Conservation (phyloP, 805 yeast genomes). For the Kazachstania viticola region DNA sequence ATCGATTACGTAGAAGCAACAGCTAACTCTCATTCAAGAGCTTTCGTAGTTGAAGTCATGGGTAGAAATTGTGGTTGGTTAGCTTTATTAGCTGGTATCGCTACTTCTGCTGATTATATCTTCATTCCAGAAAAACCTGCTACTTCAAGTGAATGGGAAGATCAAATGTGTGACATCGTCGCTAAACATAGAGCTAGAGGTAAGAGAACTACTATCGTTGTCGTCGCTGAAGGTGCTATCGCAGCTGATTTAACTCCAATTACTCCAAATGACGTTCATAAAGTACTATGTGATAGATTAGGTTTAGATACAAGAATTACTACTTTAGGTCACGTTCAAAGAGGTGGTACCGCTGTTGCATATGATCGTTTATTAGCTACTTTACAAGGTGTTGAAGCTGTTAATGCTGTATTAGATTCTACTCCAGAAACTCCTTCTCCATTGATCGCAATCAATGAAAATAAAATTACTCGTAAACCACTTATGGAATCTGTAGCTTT, state of each 20-base stretch:
- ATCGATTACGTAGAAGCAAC: conserved; percentile 76
- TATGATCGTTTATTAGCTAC: conserved; percentile 64
- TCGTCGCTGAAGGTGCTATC: conserved; percentile 80
- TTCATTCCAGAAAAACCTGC: conserved; percentile 77
- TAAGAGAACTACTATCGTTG: conserved; percentile 65
- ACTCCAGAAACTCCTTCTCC: conserved; percentile 70
- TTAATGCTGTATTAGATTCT: conserved; percentile 56
- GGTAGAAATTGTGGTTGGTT: conserved; percentile 89
- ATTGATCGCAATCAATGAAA: conserved; percentile 62
- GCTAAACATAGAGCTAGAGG: conserved; percentile 58
- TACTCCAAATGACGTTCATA: conserved; percentile 50
- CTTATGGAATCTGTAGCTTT: conserved; percentile 61
- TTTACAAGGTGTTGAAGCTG: conserved; percentile 74
- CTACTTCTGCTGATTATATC: conserved; percentile 71
- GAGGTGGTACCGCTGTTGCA: conserved; percentile 78
- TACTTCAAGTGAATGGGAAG: conserved; percentile 49
- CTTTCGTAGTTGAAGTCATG: conserved; percentile 79
- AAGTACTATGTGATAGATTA: conserved; percentile 49
- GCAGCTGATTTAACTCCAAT: conserved; percentile 58
- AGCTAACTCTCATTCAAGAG: conserved; percentile 73
- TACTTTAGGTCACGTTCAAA: conserved; percentile 68
- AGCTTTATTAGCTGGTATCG: conserved; percentile 69
- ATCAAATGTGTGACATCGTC: conserved; percentile 52
- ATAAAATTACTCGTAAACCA: conserved; percentile 55
- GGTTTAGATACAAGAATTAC: conserved; percentile 73